These are phyloP conservation scores for Colletotrichum lindemuthianum DNA, from an alignment of 2,329 filamentous ascomycete species.

Conservation along the genomic window DNA sequence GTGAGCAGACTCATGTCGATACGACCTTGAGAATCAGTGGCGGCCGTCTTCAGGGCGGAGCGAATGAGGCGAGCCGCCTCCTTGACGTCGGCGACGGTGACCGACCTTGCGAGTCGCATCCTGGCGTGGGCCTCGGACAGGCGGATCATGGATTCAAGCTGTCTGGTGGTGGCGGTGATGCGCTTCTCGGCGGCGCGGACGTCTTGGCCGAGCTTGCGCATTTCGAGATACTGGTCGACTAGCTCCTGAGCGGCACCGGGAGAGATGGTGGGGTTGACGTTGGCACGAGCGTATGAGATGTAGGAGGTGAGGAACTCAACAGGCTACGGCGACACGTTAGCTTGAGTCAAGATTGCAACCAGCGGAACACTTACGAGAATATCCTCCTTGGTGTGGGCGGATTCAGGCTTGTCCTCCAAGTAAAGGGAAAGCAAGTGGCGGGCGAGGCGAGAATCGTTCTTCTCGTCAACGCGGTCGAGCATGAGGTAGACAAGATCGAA, in stretches of 20 bases:
- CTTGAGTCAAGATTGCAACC: neutral
- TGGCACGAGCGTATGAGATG: constrained; percentile 92
- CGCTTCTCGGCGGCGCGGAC: constrained; percentile 90
- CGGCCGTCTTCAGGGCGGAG: constrained; percentile 92
- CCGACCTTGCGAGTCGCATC: constrained; percentile 84
- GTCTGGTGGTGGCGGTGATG: constrained; percentile 96
- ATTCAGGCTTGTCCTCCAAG: constrained; percentile 91
- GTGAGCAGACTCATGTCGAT: constrained; percentile 98
- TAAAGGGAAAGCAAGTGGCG: constrained; percentile 97
- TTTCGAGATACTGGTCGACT: constrained; percentile 87
- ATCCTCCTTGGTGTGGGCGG: constrained; percentile 77
- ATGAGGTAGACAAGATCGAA: constrained; percentile 98
- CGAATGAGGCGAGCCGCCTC: constrained; percentile 95
- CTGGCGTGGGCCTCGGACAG: constrained; percentile 96
- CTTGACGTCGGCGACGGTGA: constrained; percentile 83
- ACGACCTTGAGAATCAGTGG: constrained; percentile 91
- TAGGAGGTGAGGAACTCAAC: constrained; percentile 96
- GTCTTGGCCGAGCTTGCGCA: constrained; percentile 92
- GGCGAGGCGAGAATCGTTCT: constrained; percentile 85
- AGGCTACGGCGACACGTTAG: constrained; percentile 63
- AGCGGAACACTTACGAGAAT: constrained; percentile 72
- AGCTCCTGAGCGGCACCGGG: constrained; percentile 84
- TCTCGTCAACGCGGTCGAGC: constrained; percentile 92
- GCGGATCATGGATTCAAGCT: constrained; percentile 98
- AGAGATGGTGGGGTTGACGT: constrained; percentile 85